Conservation (phyloP, 768 basidiomycete species). For the Boletus pseudopeckii region DNA sequence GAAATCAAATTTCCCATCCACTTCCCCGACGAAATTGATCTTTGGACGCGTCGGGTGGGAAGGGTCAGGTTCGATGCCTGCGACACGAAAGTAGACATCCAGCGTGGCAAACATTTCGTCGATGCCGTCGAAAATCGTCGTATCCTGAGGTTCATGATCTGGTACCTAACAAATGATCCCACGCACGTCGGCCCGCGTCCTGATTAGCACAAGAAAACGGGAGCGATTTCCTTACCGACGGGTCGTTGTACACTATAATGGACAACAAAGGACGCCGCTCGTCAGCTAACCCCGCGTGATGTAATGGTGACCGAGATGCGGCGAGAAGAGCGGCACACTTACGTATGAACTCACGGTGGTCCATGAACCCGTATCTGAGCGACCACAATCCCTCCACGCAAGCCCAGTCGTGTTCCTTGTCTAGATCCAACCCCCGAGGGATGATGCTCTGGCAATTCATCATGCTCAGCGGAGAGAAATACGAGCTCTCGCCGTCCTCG, state of each 20-base stretch:
- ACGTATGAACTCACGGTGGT: slow-evolving; percentile 66
- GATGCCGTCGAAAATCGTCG: slow-evolving; percentile 46
- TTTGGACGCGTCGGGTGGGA: slow-evolving; percentile 48
- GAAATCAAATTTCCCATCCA: slow-evolving; percentile 48
- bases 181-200: neutral
- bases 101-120: slow-evolving; percentile 52
- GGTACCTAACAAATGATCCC: slow-evolving; percentile 20
- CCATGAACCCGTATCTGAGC: slow-evolving; percentile 64
- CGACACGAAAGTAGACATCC: slow-evolving; percentile 44
- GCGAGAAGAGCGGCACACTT: slow-evolving; percentile 24
- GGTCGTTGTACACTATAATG: slow-evolving; percentile 47
- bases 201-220: neutral
- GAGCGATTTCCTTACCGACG: slow-evolving; percentile 20
- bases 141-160: slow-evolving; percentile 36
- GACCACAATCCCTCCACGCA: slow-evolving; percentile 56
- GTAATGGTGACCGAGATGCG: neutral
- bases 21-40: slow-evolving; percentile 52
- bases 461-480: slow-evolving; percentile 44
- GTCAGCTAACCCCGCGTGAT: slow-evolving; percentile 4
- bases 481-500: slow-evolving; percentile 33
- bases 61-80: slow-evolving; percentile 41
- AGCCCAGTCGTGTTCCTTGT: slow-evolving; percentile 30
- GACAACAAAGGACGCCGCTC: neutral
- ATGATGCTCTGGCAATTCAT: slow-evolving; percentile 52
- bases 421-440: slow-evolving; percentile 35